Percentiles rank a stretch among this genome's conserved stretches.
Evolutionary conservation across 202 grass and related monocot genomes (phyloP).

Genomic region (Eragrostis tef): DNA sequence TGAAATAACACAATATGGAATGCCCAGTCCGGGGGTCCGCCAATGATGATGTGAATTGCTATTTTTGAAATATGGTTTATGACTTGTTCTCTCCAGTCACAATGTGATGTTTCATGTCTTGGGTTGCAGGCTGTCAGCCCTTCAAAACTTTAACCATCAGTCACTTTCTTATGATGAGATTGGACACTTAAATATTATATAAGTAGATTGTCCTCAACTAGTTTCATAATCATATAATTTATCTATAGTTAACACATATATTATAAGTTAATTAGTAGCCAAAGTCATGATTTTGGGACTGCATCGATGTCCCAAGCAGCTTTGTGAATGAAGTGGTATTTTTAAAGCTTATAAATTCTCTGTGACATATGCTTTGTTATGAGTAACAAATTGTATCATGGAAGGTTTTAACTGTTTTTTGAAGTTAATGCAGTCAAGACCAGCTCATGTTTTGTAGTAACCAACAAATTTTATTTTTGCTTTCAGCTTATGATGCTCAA

Average conservation of each 20-base stretch:
- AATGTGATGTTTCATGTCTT: background rate
- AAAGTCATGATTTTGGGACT: background rate
- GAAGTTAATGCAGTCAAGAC: background rate
- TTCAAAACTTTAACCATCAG: background rate
- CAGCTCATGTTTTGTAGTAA: too few species aligned
- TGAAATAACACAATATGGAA: background rate
- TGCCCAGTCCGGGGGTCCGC: background rate
- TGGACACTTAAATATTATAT: background rate
- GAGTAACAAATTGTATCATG: background rate
- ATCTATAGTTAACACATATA: background rate
- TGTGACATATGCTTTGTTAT: background rate
- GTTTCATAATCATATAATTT: background rate
- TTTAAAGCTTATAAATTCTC: background rate
- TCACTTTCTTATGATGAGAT: background rate
- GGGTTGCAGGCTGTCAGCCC: background rate
- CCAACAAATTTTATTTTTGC: conserved; percentile 45
- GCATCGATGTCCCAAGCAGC: background rate
- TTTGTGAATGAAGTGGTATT: background rate
- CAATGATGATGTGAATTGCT: background rate
- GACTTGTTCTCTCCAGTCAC: background rate
- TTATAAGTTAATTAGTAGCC: background rate
- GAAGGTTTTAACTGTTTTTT: conserved; percentile 3
- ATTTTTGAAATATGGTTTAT: background rate
- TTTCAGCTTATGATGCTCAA: conserved; percentile 93
- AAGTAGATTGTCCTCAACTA: background rate